Base-by-base conservation (phyloP, 768 basidiomycete species). In the Pisolithus microcarpus region DNA sequence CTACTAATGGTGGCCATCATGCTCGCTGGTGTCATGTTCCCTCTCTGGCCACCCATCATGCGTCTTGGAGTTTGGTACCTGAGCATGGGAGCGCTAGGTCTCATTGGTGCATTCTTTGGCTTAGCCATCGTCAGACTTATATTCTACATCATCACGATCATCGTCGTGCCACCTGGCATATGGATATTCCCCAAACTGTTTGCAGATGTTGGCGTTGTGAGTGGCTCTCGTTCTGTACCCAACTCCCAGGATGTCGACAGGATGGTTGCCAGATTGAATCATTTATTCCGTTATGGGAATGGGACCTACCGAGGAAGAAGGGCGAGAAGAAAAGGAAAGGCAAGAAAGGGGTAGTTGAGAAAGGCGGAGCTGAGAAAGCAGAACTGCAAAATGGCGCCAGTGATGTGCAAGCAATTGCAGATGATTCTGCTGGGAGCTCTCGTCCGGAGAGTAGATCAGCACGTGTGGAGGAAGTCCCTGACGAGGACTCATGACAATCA, bases 111-210 rank as follows among this genome's bases (percentile, higher is more conserved):
- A 51, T 94, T 99, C 74, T 91, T 98, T 63, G 92, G 67, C 10
- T 79, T 97, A 53, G 91, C 93, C 15, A 81, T 98, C 57, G 76
- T 98, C 48, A 81, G 96, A 46, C 74, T 97, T 49, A 87, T 99
- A 59, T 86, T 97, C 73, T 98, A 92, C 70, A 78, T 94, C 68
- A 81, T 93, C 61, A 94, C 95, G n/a, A 65, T 94, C 57, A 69
- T 98, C 61, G 81, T 82, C 50, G 84, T 82, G 30, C 82, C 84
- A 53, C 91, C 91, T 13, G 96, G 94, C 39, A 96, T 99, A 44
- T 99, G 96, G 96, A 87, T 98, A 72, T 99, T 97, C 76, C 96
- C 96, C 0, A 86, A 95, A 64, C 72, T 99, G 30, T 98, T 99
- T 58, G 96, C 95, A 13, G 95, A 99, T 62, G 95, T 97, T 50